Evolutionary conservation across 2,329 filamentous ascomycete species (phyloP).

Genomic region (Aspergillus oerlinghausenensis): DNA sequence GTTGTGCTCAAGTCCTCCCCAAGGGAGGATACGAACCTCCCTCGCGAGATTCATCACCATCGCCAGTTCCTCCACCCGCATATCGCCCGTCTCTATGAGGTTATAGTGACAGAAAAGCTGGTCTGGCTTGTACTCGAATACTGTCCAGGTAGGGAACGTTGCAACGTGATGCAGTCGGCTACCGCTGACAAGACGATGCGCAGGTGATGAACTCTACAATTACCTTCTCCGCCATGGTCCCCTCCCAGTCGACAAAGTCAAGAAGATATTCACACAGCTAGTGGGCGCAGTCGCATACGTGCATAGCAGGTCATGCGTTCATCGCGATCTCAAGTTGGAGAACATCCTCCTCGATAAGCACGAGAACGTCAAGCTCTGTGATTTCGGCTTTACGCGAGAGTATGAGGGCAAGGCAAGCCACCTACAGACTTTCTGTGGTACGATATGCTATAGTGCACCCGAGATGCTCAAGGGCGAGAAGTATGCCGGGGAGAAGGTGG

Average conservation of each 20-base stretch:
- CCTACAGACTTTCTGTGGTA: conserved; percentile 95
- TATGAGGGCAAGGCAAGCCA: conserved; percentile 95
- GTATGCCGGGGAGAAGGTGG: conserved; percentile 95
- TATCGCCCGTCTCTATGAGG: conserved; percentile 93
- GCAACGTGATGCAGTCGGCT: background rate
- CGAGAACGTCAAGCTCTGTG: conserved; percentile 94
- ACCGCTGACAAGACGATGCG: conserved; percentile 8
- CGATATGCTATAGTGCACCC: conserved; percentile 93
- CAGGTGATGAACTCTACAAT: conserved; percentile 95
- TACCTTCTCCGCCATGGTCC: conserved; percentile 85
- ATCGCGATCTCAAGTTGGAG: conserved; percentile 93
- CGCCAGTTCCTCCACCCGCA: conserved; percentile 96
- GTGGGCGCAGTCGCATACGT: conserved; percentile 94
- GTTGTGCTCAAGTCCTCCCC: conserved; percentile 98
- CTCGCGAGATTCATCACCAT: conserved; percentile 96
- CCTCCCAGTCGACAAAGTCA: conserved; percentile 77
- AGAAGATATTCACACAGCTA: conserved; percentile 92
- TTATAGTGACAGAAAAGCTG: conserved; percentile 89
- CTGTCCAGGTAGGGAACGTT: conserved; percentile 66
- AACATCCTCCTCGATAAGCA: conserved; percentile 95
- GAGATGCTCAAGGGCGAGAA: conserved; percentile 99
- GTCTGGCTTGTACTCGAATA: conserved; percentile 98
- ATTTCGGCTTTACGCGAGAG: conserved; percentile 96
- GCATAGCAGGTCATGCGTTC: conserved; percentile 90
- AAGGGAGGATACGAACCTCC: conserved; percentile 91